Evolutionary conservation across 1,284 basidiomycete genomes (phyloP), one percentile per base, ranked within the genome.

Genomic region (Cutaneotrichosporon cyanovorans): DNA sequence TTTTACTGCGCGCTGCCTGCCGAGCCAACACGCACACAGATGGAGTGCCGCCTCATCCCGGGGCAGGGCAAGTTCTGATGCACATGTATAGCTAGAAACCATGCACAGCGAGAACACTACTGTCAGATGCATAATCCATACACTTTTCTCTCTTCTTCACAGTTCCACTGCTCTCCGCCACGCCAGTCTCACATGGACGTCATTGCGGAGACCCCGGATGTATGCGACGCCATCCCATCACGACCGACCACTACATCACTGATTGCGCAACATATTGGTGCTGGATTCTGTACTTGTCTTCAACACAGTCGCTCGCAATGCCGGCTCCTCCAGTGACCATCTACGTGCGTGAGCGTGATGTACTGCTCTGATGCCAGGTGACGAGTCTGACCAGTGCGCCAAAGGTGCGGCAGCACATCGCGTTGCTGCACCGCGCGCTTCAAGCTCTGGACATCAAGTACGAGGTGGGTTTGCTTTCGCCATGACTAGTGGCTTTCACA

Each of bases 1-100:
- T 86, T 86, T 72, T 87, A 80, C 72, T 87, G 83, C 63, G 78
- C 80, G 4, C 66, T 86, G 30, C 83, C 84, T 9, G 81, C 81
- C 61, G 81, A 87, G 61, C 85, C 83, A 9, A 69, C 74, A 43
- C 76, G 76, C 65, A 85, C 83, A 31, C 74, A 87, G 59, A 84
- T 87, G 75, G 79, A 84, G 64, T 87, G 84, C 69, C 25, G 36
- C 23, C 22, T 37, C 16, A 35, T 48, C 33, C 73, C 61, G 79
- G 77, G 19, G 72, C 25, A 12, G 25, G 25, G 25, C n/a, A n/a
- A n/a, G n/a, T n/a, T n/a, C n/a, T n/a, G n/a, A n/a, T n/a, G n/a
- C n/a, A 28, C 25, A 7, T 28, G 25, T 28, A 28, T 28, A 28
- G 25, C 25, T 28, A 28, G 25, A n/a, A n/a, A n/a, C n/a, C n/a